Percentiles rank a stretch among this genome's conserved stretches.
Conservation (phyloP, 345 rosid genomes). For the Camelina sativa region DNA sequence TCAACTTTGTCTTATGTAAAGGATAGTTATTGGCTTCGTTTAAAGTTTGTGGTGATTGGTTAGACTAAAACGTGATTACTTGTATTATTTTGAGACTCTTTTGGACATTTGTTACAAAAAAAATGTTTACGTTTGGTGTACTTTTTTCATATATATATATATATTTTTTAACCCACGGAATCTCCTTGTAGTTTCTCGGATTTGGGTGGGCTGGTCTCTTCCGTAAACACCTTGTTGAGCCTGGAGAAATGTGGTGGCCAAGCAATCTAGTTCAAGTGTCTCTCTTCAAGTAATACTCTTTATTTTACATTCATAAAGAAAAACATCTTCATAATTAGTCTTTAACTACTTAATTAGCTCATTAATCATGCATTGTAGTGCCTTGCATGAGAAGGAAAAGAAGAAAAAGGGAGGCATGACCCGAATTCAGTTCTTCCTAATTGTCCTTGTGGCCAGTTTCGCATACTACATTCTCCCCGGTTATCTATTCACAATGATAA, state of each 20-base stretch:
- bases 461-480: conserved; percentile 72
- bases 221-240: conserved; percentile 75
- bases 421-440: conserved; percentile 67
- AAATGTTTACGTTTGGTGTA: neutral
- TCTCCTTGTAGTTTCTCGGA: conserved; percentile 57
- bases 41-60: conserved; percentile 25
- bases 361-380: conserved; percentile 54
- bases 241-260: conserved; percentile 97
- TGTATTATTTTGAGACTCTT: neutral
- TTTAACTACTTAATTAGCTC: neutral
- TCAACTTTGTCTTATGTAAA: conserved; percentile 3
- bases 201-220: conserved; percentile 92
- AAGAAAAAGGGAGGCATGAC: conserved; percentile 55
- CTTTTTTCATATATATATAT: too few relatives aligned
- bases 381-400: conserved; percentile 67
- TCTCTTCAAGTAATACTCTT: conserved; percentile 59
- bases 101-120: neutral
- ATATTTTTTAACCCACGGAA: neutral
- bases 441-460: conserved; percentile 62
- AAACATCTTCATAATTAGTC: neutral
- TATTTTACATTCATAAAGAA: neutral
- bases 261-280: conserved; percentile 75
- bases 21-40: conserved; percentile 12
- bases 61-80: conserved; percentile 21
- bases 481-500: conserved; percentile 54